These are phyloP conservation scores for Carex parvula DNA, from an alignment of 176 grass and related monocot species.

Conservation along the genomic window DNA sequence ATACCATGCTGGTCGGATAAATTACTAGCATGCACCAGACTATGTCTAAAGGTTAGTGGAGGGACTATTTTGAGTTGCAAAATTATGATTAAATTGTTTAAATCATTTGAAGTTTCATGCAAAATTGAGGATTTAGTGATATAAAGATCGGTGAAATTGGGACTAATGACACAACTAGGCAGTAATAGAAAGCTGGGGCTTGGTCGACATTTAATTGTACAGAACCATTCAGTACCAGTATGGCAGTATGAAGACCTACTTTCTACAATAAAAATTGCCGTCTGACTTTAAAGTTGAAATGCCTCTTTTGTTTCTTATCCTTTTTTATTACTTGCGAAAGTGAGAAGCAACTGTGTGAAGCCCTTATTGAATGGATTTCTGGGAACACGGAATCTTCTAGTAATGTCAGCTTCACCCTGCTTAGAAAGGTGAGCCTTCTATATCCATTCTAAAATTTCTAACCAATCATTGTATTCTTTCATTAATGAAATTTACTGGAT, in stretches of 20 bases:
- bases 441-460: not conserved
- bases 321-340: not conserved
- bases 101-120: not conserved
- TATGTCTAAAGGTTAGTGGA: not conserved
- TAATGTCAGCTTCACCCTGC: not conserved
- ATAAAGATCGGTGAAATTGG: not conserved
- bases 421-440: not conserved
- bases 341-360: slow-evolving; percentile 18
- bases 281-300: not conserved
- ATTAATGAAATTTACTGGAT: not conserved
- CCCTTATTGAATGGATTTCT: slow-evolving; percentile 2
- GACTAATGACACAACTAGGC: not conserved
- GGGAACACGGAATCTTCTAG: not conserved
- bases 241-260: not conserved
- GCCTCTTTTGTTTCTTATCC: slow-evolving; percentile 12
- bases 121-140: not conserved
- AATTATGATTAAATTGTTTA: not conserved
- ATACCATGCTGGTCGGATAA: not conserved
- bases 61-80: not conserved
- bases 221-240: not conserved
- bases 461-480: not conserved
- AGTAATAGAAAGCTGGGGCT: not conserved
- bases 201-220: not conserved
- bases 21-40: not conserved
- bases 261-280: not conserved